Evolutionary conservation across 1,284 basidiomycete genomes (phyloP), one percentile per base, ranked within the genome.

Genomic region (Mycena citricolor): DNA sequence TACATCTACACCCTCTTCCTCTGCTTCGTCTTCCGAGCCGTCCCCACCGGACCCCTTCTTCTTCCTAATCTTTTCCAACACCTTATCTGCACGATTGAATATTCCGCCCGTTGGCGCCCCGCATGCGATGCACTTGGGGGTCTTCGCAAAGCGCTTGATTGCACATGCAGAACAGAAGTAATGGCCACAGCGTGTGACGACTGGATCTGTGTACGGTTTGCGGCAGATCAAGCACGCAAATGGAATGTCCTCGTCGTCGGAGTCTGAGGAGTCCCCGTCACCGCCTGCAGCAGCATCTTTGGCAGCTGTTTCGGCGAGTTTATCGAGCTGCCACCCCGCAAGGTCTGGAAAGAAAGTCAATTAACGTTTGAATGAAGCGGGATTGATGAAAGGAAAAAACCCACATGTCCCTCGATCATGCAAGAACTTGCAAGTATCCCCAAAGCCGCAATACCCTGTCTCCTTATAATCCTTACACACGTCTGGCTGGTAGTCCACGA

Each of bases 391-490:
- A n/a, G 35, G 41, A 49, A 33, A 32, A 34, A 38, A 79, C 85
- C 64, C 59, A 88, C 86, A 90, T 31, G 87, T 90, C 47, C 86
- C 86, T 56, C 86, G 82, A 65, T 93, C 90, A 65, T 93, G 90
- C 62, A 93, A 73, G 68, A 94, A 93, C 73, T 98, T 99, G 71
- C 95, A 99, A 7, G 92, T 94, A 67, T 99, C 97, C 22, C 97
- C 97, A 63, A 97, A 99, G 4, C 97, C 97, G 67, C 95, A 99
- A 65, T 93, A 99, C 0, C 97, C 97, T 32, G 95, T 99, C 69
- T 99, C 95, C 81, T 97, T 98, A 69, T 99, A 99, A 67, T 98
- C 94, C 66, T 99, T 99, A 69, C 97, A 99, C 16, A 98, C 91
- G 61, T 98, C 95, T 3, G 97, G 95, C 68, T 99, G 97, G 68